Evolutionary conservation across 1,284 basidiomycete species (phyloP).

Genomic region (Ganoderma sp.): DNA sequence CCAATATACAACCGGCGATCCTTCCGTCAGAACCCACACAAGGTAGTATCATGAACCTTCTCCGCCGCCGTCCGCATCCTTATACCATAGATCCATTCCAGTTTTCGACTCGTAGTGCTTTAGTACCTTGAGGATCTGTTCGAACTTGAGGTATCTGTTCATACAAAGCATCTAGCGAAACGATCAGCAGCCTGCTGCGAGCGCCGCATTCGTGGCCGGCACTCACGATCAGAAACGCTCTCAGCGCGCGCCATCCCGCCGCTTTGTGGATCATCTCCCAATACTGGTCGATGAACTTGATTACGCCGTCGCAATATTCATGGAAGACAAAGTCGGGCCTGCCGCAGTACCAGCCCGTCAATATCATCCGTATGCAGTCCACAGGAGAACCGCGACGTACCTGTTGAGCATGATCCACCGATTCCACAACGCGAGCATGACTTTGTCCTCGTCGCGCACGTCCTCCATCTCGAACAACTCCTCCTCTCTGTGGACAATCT

Average conservation of each 20-base stretch:
- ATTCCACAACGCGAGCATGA: slow-evolving; percentile 76
- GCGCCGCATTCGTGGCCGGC: background rate
- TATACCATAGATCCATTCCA: slow-evolving; percentile 39
- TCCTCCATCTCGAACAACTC: slow-evolving; percentile 73
- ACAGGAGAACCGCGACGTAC: slow-evolving; percentile 43
- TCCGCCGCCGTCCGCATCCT: slow-evolving; percentile 19
- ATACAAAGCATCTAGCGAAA: slow-evolving; percentile 30
- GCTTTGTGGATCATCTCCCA: slow-evolving; percentile 69
- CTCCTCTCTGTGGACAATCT: slow-evolving; percentile 70
- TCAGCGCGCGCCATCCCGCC: slow-evolving; percentile 68
- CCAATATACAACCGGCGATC: background rate
- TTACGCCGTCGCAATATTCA: slow-evolving; percentile 54
- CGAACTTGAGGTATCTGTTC: slow-evolving; percentile 32
- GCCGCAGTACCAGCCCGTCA: background rate
- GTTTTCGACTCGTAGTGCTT: slow-evolving; percentile 36
- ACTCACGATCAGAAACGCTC: slow-evolving; percentile 65
- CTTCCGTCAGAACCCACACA: background rate
- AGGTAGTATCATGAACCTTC: background rate
- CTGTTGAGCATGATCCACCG: slow-evolving; percentile 72
- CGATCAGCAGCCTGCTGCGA: background rate
- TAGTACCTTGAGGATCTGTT: slow-evolving; percentile 29
- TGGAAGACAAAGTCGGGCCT: slow-evolving; percentile 61
- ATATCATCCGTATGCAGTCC: background rate
- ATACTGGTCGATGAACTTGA: slow-evolving; percentile 61
- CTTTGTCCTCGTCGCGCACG: slow-evolving; percentile 72